Evolutionary conservation across 495 filamentous ascomycete species (phyloP).

Genomic region (Aspergillus indologenus): DNA sequence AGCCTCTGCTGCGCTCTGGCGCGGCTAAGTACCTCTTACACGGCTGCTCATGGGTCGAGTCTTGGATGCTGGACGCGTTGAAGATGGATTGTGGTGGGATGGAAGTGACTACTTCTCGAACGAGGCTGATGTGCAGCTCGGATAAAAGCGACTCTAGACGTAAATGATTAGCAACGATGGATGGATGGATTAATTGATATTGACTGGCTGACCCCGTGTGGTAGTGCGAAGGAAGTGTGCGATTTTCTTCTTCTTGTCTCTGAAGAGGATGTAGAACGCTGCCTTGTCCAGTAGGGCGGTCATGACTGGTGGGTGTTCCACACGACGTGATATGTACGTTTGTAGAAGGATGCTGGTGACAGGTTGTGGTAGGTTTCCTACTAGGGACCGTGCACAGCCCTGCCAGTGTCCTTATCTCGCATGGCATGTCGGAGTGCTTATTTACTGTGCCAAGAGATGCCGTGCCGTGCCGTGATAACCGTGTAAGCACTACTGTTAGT

Average conservation of each 20-base stretch:
- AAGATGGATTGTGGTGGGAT: background rate
- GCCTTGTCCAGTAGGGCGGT: background rate
- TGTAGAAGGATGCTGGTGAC: no score
- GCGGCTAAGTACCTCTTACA: background rate
- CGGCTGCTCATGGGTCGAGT: conserved; percentile 5
- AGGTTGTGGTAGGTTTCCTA: no score
- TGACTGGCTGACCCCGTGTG: conserved; percentile 1
- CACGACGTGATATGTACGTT: no score
- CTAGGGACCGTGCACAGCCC: no score
- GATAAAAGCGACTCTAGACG: background rate
- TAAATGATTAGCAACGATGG: background rate
- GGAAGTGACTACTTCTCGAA: background rate
- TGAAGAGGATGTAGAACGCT: background rate
- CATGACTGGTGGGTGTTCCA: no score
- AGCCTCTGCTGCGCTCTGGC: background rate
- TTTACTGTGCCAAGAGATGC: no score
- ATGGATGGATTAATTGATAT: no score
- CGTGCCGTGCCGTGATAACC: no score
- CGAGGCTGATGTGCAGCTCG: background rate
- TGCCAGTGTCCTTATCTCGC: no score
- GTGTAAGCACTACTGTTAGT: no score
- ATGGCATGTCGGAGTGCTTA: no score
- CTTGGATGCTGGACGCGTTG: background rate
- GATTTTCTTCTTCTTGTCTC: conserved; percentile 5
- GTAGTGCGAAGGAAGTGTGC: background rate